Base-by-base conservation (phyloP, 257 asterid species). In the Salvia miltiorrhiza region DNA sequence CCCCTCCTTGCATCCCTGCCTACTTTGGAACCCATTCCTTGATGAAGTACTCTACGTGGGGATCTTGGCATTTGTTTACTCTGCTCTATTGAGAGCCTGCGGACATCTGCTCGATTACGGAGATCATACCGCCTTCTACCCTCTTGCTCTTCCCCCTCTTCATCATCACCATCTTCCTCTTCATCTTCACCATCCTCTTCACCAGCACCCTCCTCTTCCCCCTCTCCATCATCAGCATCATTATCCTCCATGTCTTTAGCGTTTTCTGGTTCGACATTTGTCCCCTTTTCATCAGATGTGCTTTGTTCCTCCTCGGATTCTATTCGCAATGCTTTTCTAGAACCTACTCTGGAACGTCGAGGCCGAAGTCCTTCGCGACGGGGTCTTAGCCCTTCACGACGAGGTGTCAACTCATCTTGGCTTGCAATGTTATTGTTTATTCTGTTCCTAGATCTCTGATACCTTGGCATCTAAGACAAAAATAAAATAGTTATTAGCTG, bases 111-210 rank as follows among this genome's bases (percentile, higher is more conserved):
- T 61, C 99, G 99, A 71, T 90, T 90, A 33, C 99, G 97, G 35
- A 93, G 99, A 83, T 90, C 97, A 76, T 93, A 93, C 60, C 97
- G 81, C 74, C 97, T 86, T 76, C 91, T 88, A 59, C 90, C 97
- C 10, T 93, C 99, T 80, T 90, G 97, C 81, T 87, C 97, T 81
- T 90, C 97, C 54, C 86, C 96, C 58, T 85, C 98, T 73, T 82
- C 98, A 75, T 87, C 98, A 58, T 88, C 97, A 39, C 89, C 96
- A 48, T 78, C 95, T 49, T 80, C 96, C 35, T 78, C 93, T 65
- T 81, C 96, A 10, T 82, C 93, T 62, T 78, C 93, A 37, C 78
- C 93, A 71, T 78, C 85, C 56, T 73, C 87, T 61, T 73, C 92
- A 71, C 72, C 88, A 21, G 71, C 84, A 48, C 60, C 87, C 13